These are phyloP conservation scores for Brettanomyces custersianus DNA, from an alignment of 805 yeast genomes.

Conservation along the genomic window DNA sequence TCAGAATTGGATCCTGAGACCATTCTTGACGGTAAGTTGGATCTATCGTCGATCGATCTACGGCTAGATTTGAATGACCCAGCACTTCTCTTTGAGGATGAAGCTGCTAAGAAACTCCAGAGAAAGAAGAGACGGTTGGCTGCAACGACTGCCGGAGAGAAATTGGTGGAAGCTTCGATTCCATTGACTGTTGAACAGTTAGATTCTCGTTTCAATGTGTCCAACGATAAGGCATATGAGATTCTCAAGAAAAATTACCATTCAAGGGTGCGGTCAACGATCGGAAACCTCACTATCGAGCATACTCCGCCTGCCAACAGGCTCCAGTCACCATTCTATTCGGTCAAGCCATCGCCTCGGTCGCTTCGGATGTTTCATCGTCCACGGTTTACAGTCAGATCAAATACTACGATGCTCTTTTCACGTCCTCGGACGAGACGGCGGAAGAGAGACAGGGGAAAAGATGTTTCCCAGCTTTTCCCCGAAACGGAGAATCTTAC, in stretches of 20 bases:
- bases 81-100: slow-evolving; percentile 56
- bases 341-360: slow-evolving; percentile 58
- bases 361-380: slow-evolving; percentile 77
- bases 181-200: slow-evolving; percentile 50
- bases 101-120: slow-evolving; percentile 15
- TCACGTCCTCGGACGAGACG: slow-evolving; percentile 70
- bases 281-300: slow-evolving; percentile 84
- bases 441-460: slow-evolving; percentile 83
- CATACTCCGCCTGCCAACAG: slow-evolving; percentile 84
- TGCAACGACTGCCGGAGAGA: slow-evolving; percentile 40
- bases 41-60: slow-evolving; percentile 27
- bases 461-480: slow-evolving; percentile 67
- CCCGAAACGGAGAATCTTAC: slow-evolving; percentile 67
- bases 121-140: slow-evolving; percentile 20
- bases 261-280: slow-evolving; percentile 83
- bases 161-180: slow-evolving; percentile 38
- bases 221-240: slow-evolving; percentile 85
- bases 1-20: slow-evolving; percentile 31
- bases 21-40: slow-evolving; percentile 61
- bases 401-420: slow-evolving; percentile 70
- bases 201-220: slow-evolving; percentile 62
- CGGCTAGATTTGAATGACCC: slow-evolving; percentile 85
- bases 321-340: slow-evolving; percentile 85
- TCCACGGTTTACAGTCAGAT: slow-evolving; percentile 63
- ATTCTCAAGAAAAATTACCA: slow-evolving; percentile 77